Conservation (phyloP, 768 basidiomycete species). For the Podaxis carcinomalis region DNA sequence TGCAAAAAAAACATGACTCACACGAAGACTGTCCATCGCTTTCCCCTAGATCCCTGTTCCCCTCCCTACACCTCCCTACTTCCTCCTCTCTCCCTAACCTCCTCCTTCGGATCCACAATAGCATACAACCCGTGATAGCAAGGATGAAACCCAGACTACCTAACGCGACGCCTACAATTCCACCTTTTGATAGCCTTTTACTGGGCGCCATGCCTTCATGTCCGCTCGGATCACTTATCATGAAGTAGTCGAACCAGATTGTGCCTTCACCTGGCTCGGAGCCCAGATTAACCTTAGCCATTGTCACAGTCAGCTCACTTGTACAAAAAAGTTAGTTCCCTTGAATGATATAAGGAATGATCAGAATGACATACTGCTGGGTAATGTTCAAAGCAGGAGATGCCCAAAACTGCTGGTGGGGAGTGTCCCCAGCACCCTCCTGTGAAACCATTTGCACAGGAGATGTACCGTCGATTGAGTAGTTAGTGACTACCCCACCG, state of each 20-base stretch:
- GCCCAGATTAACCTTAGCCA: constrained; percentile 26
- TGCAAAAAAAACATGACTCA: neutral
- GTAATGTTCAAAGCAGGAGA: constrained; percentile 15
- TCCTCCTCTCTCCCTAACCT: constrained; percentile 1
- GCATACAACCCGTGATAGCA: constrained; percentile 13
- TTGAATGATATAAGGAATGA: neutral
- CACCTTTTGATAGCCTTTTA: constrained; percentile 16
- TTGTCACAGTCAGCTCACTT: constrained; percentile 30
- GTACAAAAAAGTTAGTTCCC: neutral
- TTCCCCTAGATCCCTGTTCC: neutral
- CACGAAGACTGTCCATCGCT: neutral
- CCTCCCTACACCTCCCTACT: neutral
- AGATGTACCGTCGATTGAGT: constrained; percentile 27
- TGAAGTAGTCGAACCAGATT: constrained; percentile 40
- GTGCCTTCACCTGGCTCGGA: constrained; percentile 29
- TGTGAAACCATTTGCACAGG: constrained; percentile 22
- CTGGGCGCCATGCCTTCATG: neutral
- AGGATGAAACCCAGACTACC: constrained; percentile 22
- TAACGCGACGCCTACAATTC: constrained; percentile 27
- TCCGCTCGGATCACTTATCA: constrained; percentile 23
- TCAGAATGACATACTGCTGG: constrained; percentile 26
- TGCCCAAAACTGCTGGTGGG: constrained; percentile 32
- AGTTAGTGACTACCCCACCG: constrained; percentile 30
- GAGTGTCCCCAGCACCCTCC: constrained; percentile 23
- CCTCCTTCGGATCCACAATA: constrained; percentile 19